Conservation (phyloP, 2,329 filamentous ascomycete species). For the Alternaria burnsii region DNA sequence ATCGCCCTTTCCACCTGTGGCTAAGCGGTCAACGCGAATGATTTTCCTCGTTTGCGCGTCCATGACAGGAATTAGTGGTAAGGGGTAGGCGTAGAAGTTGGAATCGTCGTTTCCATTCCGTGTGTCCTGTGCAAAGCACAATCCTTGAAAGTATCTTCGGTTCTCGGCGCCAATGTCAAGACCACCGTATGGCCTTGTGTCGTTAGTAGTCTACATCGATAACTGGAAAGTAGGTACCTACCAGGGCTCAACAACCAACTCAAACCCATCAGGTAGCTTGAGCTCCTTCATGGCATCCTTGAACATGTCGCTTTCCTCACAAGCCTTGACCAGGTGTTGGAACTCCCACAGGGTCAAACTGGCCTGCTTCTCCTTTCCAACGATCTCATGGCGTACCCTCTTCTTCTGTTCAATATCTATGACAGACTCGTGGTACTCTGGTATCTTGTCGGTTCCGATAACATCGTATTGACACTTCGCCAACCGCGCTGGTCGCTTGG, state of each 20-base stretch:
- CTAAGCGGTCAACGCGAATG: constrained; percentile 47
- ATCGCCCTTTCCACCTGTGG: constrained; percentile 51
- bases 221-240: constrained; percentile 15
- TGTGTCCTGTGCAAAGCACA: constrained; percentile 62
- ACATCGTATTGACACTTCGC: constrained; percentile 66
- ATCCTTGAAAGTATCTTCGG: constrained; percentile 62
- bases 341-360: constrained; percentile 57
- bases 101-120: constrained; percentile 55
- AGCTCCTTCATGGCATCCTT: constrained; percentile 61
- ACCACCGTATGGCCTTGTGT: constrained; percentile 61
- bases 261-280: constrained; percentile 63
- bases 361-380: constrained; percentile 60
- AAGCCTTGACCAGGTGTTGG: constrained; percentile 51
- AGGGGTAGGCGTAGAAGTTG: constrained; percentile 53
- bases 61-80: constrained; percentile 50
- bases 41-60: constrained; percentile 48
- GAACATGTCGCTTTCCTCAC: constrained; percentile 62
- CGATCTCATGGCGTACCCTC: constrained; percentile 55
- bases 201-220: constrained; percentile 5
- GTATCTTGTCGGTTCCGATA: constrained; percentile 60
- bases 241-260: constrained; percentile 64
- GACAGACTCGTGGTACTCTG: constrained; percentile 64
- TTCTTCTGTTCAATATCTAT: constrained; percentile 57
- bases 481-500: constrained; percentile 58
- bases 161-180: constrained; percentile 58